These are phyloP conservation scores for Trichophaea hybrida DNA, from an alignment of 2,329 filamentous ascomycete species.

Conservation along the genomic window DNA sequence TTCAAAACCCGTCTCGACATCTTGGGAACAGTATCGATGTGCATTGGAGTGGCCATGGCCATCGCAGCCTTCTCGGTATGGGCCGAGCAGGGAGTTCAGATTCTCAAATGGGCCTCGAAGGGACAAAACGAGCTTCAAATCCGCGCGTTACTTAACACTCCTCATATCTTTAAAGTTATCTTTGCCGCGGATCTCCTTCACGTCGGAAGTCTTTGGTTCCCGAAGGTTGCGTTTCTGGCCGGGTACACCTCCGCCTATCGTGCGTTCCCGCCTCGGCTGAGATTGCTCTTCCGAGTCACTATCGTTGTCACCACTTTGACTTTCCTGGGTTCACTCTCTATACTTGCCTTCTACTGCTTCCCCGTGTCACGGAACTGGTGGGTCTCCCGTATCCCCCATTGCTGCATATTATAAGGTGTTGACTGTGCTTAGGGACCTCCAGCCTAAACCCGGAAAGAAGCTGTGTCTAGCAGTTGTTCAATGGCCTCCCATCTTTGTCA, in stretches of 20 bases:
- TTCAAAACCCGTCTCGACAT: background rate
- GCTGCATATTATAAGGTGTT: background rate
- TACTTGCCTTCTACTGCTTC: background rate
- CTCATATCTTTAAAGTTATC: background rate
- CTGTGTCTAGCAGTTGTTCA: background rate
- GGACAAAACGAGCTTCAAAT: background rate
- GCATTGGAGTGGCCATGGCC: background rate
- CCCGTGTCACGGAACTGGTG: background rate
- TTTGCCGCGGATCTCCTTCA: background rate
- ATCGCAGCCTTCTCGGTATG: background rate
- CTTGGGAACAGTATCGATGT: background rate
- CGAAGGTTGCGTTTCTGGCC: background rate
- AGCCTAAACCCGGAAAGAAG: background rate
- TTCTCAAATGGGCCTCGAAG: background rate
- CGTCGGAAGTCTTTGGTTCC: background rate
- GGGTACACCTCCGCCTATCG: background rate
- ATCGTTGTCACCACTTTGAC: background rate
- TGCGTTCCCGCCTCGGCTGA: background rate
- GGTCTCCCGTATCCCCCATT: background rate
- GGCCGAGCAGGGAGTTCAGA: background rate
- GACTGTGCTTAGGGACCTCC: background rate
- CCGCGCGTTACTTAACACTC: background rate
- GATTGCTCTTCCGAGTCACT: background rate
- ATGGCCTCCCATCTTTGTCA: background rate
- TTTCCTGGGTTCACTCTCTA: background rate